phyloP scores from a whole-genome alignment of 129 eudicot species.

The Scalesia atractyloides region DNA sequence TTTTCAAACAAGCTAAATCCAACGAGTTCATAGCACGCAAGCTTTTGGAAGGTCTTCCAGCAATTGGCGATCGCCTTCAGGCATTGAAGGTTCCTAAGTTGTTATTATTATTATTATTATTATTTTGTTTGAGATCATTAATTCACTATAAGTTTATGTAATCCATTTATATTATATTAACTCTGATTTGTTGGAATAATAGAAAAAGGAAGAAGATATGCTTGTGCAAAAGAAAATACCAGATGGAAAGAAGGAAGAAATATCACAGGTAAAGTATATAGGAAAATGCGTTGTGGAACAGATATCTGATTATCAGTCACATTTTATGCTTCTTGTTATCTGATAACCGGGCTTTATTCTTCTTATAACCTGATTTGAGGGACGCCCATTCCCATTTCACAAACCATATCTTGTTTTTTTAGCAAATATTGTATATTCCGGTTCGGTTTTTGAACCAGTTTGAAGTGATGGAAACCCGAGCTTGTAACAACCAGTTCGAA shows the following conservation, averaged over 20 bases:
- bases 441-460: not conserved
- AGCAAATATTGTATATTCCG: not conserved
- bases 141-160: not conserved
- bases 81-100: slow-evolving; percentile 64
- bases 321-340: not conserved
- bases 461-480: too few relatives aligned
- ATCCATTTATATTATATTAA: slow-evolving; percentile 9
- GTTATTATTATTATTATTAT: not conserved
- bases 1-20: slow-evolving; percentile 91
- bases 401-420: not conserved
- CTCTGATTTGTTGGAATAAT: slow-evolving; percentile 18
- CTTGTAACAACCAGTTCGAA: too few relatives aligned
- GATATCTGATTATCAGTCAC: not conserved
- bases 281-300: not conserved
- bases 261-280: slow-evolving; percentile 81
- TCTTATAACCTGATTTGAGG: slow-evolving; percentile 2
- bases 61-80: slow-evolving; percentile 88
- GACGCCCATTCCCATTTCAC: not conserved
- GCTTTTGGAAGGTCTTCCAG: slow-evolving; percentile 84
- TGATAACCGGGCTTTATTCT: not conserved
- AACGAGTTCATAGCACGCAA: slow-evolving; percentile 74
- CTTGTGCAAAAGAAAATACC: slow-evolving; percentile 98
- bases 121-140: not conserved
- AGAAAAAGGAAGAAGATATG: slow-evolving; percentile 98
- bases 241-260: slow-evolving; percentile 94